Evolutionary conservation across 1,284 basidiomycete species (phyloP).

Genomic region (Pterulicium gracile): DNA sequence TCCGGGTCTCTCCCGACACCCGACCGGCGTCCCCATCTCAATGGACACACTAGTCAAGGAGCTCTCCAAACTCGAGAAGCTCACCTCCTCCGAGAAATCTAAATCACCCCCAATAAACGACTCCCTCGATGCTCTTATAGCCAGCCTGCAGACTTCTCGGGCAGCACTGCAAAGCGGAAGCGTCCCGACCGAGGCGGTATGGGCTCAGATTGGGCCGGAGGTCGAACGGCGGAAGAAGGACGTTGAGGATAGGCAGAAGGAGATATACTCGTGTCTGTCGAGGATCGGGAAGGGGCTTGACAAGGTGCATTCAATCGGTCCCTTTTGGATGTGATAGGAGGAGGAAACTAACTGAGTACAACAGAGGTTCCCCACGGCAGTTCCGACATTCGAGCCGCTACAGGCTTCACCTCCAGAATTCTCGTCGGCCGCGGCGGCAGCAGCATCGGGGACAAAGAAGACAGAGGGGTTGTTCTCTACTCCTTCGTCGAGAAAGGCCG

Average conservation of each 20-base stretch:
- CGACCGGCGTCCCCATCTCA: too few relatives aligned
- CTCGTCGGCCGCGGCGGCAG: too few relatives aligned
- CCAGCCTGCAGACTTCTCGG: constrained; percentile 48
- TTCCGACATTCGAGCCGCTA: constrained; percentile 60
- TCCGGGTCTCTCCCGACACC: too few relatives aligned
- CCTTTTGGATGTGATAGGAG: not conserved
- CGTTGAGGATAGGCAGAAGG: constrained; percentile 80
- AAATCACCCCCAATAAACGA: constrained; percentile 49
- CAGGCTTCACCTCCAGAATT: too few relatives aligned
- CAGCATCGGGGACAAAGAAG: too few relatives aligned
- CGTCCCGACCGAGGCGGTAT: constrained; percentile 34
- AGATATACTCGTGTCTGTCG: constrained; percentile 67
- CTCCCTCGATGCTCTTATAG: constrained; percentile 61
- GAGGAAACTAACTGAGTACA: constrained; percentile 6
- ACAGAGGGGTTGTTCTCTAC: constrained; percentile 71
- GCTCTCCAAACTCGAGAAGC: constrained; percentile 58
- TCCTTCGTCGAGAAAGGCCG: constrained; percentile 40
- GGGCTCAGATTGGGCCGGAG: constrained; percentile 42
- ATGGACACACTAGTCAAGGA: constrained; percentile 72
- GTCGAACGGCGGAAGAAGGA: constrained; percentile 72
- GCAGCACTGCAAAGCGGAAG: constrained; percentile 39
- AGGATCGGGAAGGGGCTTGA: constrained; percentile 79
- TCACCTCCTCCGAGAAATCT: constrained; percentile 36
- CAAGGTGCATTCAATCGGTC: constrained; percentile 46
- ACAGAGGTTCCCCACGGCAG: constrained; percentile 58